Evolutionary conservation across 805 yeast genomes (phyloP), one percentile per base, ranked within the genome.

Genomic region (Saccharomycopsis sp.): DNA sequence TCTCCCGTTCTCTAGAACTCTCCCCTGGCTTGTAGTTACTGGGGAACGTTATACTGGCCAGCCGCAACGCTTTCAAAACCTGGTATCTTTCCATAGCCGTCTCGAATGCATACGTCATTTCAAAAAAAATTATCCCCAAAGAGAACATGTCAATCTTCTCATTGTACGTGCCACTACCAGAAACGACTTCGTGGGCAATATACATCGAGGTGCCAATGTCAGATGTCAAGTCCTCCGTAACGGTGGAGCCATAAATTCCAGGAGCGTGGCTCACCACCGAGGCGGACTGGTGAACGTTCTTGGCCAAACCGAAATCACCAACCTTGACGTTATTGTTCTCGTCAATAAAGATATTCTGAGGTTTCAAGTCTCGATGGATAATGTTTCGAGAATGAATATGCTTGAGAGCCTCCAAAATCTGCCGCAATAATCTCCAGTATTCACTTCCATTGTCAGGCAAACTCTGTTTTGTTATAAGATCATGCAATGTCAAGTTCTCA

Each of bases 251-350:
- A 7, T 27, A 27, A 16, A 49, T 30, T 5, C 54, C 55, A 4
- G 50, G 48, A 43, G 56, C 54, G n/a, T n/a, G n/a, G 2, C 57
- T 57, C 7, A 51, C 45, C 15, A 52, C 44, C 13, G 56, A 49
- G 5, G 52, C 54, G 2, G 73, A 52, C 42, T 62, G 67, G 54
- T 83, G 92, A 1, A 84, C 87, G 54, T 80, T 88, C 50, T 88
- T 87, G 0, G 99, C 99, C 43, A 92, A 69, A 0, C 99, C 99
- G 61, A 92, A 92, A 57, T 92, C 99, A 53, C 98, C 98, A 31
- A 92, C 80, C 57, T 92, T 92, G 44, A 92, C 78, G 54, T 89
- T 87, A 50, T 82, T 78, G 1, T 83, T 73, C 49, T 81, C 82
- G 59, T 92, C 98, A 52, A 92, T 87, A 64, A 92, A 92, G 56